phyloP scores from a whole-genome alignment of 306 rosid species.

The Sphenostylis stenocarpa region DNA sequence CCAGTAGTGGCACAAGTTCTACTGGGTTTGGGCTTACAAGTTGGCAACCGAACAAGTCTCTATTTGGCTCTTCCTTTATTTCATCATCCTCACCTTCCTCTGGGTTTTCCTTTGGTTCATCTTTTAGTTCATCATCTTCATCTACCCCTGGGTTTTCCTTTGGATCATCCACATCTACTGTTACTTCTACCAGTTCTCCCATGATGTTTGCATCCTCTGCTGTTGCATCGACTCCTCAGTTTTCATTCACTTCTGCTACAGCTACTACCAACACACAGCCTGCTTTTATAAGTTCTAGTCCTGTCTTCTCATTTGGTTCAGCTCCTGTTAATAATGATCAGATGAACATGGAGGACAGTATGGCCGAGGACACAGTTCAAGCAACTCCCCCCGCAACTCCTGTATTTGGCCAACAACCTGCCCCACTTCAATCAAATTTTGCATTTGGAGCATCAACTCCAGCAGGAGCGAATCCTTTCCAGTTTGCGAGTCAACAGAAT shows the following conservation, averaged over 20 bases:
- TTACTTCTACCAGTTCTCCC: slow-evolving; percentile 37
- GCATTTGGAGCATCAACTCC: slow-evolving; percentile 56
- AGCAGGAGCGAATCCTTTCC: slow-evolving; percentile 53
- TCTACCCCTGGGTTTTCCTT: slow-evolving; percentile 42
- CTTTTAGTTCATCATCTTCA: slow-evolving; percentile 43
- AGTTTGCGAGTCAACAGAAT: slow-evolving; percentile 60
- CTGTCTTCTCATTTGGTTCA: slow-evolving; percentile 45
- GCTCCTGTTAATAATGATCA: slow-evolving; percentile 68
- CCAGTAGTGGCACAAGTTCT: slow-evolving; percentile 49
- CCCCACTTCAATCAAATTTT: slow-evolving; percentile 47
- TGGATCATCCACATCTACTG: slow-evolving; percentile 39
- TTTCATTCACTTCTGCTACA: slow-evolving; percentile 61
- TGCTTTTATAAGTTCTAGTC: slow-evolving; percentile 50
- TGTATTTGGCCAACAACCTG: slow-evolving; percentile 56
- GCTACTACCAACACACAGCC: slow-evolving; percentile 52
- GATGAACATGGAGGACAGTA: slow-evolving; percentile 86
- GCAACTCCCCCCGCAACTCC: slow-evolving; percentile 42
- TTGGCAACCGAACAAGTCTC: slow-evolving; percentile 61
- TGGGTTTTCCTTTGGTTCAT: slow-evolving; percentile 48
- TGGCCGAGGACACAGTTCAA: slow-evolving; percentile 92
- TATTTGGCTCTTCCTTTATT: slow-evolving; percentile 50
- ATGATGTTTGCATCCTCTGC: slow-evolving; percentile 55
- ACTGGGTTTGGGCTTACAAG: slow-evolving; percentile 41
- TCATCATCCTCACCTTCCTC: slow-evolving; percentile 41
- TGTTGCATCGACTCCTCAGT: slow-evolving; percentile 49